Evolutionary conservation across 2,329 filamentous ascomycete species (phyloP), one percentile per base, ranked within the genome.

Genomic region (Tolypocladium sp.): DNA sequence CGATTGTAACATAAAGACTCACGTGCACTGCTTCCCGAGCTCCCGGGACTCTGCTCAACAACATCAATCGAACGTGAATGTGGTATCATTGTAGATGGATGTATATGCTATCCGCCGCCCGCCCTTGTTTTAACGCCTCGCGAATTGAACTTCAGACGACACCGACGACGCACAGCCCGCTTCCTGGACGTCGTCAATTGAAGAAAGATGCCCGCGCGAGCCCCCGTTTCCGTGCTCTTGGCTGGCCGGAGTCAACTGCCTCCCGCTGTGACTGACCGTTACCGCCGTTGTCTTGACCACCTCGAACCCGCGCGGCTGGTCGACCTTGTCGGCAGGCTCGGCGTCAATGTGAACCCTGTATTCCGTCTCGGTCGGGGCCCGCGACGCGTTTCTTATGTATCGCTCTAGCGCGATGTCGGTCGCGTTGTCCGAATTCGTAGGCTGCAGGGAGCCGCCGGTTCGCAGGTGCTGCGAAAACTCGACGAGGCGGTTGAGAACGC

Each of bases 401-500:
- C 33, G 25, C 7, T 58, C 44, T n/a, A 60, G 35, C n/a, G 58
- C 58, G 17, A 58, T 20, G 10, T 58, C 60, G 37, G 56, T 58
- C 10, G 51, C 49, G 12, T 38, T 46, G 12, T 57, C 54, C 15
- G 37, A 55, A 20, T 38, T 33, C 25, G 42, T 20, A 2, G 55
- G 56, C 27, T 37, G n/a, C 37, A 38, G n/a, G 9, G 57, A 35
- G 38, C 44, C 41, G 5, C 54, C 44, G 2, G 55, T 55, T n/a
- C 44, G 53, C 38, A 63, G 57, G 9, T 58, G 61, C 17, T 63
- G 71, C 52, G 60, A 78, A 30, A 73, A 67, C 20, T 73, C 67
- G 22, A 73, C 70, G 3, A 75, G 64, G 5, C 69, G 66, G 53
- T 73, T 71, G 10, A 74, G 67, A 2, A 74, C 70, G 4, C 68